Evolutionary conservation across 345 rosid species (phyloP).

Genomic region (Raphanus sativus): DNA sequence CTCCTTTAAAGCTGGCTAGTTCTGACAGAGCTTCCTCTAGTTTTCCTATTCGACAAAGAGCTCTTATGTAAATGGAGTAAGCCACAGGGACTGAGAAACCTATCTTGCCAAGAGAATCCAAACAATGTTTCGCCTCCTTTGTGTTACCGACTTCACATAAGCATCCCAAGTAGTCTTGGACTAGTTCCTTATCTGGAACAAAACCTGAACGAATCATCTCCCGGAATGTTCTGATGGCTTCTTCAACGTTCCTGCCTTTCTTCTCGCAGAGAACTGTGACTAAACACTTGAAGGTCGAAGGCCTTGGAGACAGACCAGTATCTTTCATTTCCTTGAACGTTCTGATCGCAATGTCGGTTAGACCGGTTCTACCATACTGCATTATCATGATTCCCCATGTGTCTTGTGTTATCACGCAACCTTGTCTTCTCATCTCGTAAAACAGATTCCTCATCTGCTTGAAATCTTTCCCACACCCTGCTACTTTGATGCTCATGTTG

Average conservation of each 20-base stretch:
- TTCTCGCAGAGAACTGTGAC: conserved; percentile 64
- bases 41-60: conserved; percentile 71
- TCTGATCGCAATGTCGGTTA: conserved; percentile 66
- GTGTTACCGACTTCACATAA: conserved; percentile 59
- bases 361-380: conserved; percentile 81
- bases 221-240: conserved; percentile 55
- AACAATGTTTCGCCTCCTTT: conserved; percentile 54
- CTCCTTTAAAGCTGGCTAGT: conserved; percentile 41
- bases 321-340: conserved; percentile 73
- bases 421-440: conserved; percentile 75
- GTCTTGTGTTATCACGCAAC: conserved; percentile 55
- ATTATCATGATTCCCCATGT: conserved; percentile 89
- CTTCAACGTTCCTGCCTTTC: conserved; percentile 69
- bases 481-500: conserved; percentile 80
- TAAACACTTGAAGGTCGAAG: conserved; percentile 69
- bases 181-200: conserved; percentile 63
- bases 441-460: conserved; percentile 75
- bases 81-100: conserved; percentile 58
- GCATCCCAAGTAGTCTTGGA: conserved; percentile 59
- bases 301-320: conserved; percentile 44
- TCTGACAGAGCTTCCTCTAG: conserved; percentile 63
- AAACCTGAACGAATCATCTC: conserved; percentile 62
- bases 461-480: conserved; percentile 81
- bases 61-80: conserved; percentile 61
- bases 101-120: conserved; percentile 46